Percentiles rank a stretch among this genome's conserved stretches.
phyloP scores from a whole-genome alignment of 1,284 basidiomycete species.

The Rhodotorula sp. region DNA sequence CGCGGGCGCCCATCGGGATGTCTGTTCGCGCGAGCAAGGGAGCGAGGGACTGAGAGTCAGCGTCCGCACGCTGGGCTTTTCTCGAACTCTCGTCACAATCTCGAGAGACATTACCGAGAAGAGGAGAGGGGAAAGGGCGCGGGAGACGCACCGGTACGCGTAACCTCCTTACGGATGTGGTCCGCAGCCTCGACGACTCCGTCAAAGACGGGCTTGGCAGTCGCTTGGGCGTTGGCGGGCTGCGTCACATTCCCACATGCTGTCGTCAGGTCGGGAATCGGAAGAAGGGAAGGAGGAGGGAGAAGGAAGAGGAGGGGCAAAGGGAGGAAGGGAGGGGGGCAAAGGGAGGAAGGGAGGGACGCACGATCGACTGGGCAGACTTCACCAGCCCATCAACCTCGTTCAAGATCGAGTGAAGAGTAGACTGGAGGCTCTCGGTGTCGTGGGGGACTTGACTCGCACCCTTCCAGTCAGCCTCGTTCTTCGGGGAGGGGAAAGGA shows the following conservation, averaged over 20 bases:
- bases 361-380: conserved; percentile 22
- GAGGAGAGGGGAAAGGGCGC: background rate
- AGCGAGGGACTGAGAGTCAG: background rate
- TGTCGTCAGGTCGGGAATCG: no score
- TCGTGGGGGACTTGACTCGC: conserved; percentile 28
- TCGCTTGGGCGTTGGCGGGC: conserved; percentile 31
- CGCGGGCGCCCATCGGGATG: conserved; percentile 24
- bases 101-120: fast-evolving
- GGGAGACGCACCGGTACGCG: conserved; percentile 16
- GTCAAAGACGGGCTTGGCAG: conserved; percentile 29
- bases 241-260: background rate
- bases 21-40: conserved; percentile 4
- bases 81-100: no score
- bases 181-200: conserved; percentile 16
- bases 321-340: background rate
- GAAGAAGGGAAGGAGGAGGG: no score
- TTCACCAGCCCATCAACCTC: conserved; percentile 34
- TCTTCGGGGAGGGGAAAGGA: no score
- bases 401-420: conserved; percentile 17
- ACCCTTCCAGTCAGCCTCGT: no score
- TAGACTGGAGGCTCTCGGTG: conserved; percentile 22
- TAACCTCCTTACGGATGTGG: conserved; percentile 31
- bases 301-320: no score
- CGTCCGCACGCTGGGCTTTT: no score
- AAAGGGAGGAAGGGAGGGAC: background rate